Conservation (phyloP, 1,284 basidiomycete species). For the Flammula alnicola region DNA sequence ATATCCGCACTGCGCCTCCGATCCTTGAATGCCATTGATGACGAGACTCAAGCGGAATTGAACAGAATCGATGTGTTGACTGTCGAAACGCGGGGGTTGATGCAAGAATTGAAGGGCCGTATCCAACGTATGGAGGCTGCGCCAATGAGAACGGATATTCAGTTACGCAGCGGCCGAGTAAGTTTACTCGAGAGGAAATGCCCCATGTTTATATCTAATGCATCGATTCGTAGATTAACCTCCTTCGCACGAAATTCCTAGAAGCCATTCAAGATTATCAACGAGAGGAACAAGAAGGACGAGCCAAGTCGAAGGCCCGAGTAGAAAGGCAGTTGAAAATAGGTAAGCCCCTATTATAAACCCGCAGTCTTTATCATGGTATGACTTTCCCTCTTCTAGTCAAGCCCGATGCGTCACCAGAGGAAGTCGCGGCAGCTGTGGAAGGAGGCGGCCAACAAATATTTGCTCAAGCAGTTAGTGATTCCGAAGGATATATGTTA, state of each 20-base stretch:
- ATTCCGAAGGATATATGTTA: neutral
- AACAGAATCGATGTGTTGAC: conserved; percentile 61
- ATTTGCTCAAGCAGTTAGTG: conserved; percentile 84
- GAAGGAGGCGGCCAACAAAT: conserved; percentile 72
- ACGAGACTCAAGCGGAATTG: conserved; percentile 49
- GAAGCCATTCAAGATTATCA: conserved; percentile 79
- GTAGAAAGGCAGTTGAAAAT: conserved; percentile 92
- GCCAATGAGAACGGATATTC: conserved; percentile 50
- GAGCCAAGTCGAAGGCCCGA: conserved; percentile 80
- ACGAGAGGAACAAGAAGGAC: conserved; percentile 85
- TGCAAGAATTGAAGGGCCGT: conserved; percentile 64
- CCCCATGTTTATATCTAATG: neutral
- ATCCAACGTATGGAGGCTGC: conserved; percentile 60
- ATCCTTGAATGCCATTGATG: conserved; percentile 60
- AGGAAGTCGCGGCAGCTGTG: conserved; percentile 82
- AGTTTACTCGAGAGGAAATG: conserved; percentile 32
- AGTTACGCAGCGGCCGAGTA: conserved; percentile 76
- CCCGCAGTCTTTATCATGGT: conserved; percentile 1
- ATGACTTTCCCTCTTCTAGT: conserved; percentile 46
- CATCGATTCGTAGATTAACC: conserved; percentile 44
- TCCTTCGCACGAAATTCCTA: conserved; percentile 66
- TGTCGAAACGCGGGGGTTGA: conserved; percentile 64
- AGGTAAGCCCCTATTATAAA: conserved; percentile 45
- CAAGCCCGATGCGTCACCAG: conserved; percentile 87
- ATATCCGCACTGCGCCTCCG: conserved; percentile 65